Conservation (phyloP, 257 asterid species). For the Rhazya stricta region DNA sequence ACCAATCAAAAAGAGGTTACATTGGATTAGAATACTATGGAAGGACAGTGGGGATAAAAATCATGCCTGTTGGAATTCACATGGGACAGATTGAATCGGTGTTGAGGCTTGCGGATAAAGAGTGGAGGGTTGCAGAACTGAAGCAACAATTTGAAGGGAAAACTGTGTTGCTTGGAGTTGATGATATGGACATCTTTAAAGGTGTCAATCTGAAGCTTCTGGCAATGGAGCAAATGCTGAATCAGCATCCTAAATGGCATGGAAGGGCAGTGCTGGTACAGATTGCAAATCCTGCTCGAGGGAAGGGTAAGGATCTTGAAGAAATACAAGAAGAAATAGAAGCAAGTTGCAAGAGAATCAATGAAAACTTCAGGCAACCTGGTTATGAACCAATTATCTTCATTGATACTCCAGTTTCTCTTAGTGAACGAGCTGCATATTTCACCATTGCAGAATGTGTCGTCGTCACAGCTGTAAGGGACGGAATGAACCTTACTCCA, state of each 20-base stretch:
- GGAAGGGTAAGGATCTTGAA: slow-evolving; percentile 47
- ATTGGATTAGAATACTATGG: slow-evolving; percentile 50
- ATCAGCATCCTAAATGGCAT: slow-evolving; percentile 42
- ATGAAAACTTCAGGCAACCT: slow-evolving; percentile 34
- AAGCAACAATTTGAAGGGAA: slow-evolving; percentile 43
- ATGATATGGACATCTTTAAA: slow-evolving; percentile 50
- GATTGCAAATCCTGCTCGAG: slow-evolving; percentile 47
- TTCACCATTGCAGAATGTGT: slow-evolving; percentile 46
- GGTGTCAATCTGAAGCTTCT: slow-evolving; percentile 47
- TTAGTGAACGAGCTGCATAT: slow-evolving; percentile 41
- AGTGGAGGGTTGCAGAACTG: slow-evolving; percentile 36
- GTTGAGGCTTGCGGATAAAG: slow-evolving; percentile 38
- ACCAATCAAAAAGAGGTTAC: slow-evolving; percentile 49
- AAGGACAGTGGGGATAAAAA: slow-evolving; percentile 48
- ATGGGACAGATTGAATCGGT: slow-evolving; percentile 42
- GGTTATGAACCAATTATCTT: slow-evolving; percentile 48
- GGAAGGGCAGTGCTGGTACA: slow-evolving; percentile 47
- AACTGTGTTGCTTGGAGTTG: slow-evolving; percentile 45
- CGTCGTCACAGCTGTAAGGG: slow-evolving; percentile 49
- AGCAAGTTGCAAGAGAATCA: slow-evolving; percentile 35
- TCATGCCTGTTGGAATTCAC: slow-evolving; percentile 53
- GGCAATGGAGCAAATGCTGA: slow-evolving; percentile 45
- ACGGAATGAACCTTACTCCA: slow-evolving; percentile 54
- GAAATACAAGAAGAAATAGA: slow-evolving; percentile 40
- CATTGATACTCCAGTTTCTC: slow-evolving; percentile 38